Evolutionary conservation across 805 yeast species (phyloP), one percentile per base, ranked within the genome.

Genomic region (Ogataea philodendri): DNA sequence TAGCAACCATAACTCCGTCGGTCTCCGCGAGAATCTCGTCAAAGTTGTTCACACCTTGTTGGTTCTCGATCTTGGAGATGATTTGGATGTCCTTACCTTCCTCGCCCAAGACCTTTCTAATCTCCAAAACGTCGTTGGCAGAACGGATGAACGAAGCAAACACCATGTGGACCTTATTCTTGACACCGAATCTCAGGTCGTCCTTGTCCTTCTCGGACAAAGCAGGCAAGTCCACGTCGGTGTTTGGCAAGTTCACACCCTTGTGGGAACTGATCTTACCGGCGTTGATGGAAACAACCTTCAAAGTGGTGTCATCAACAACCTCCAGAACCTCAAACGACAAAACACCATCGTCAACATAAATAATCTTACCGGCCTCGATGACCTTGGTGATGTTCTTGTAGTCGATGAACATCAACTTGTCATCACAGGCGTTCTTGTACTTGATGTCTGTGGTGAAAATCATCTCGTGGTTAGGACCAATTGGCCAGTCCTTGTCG

Each of bases 1-100:
- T 84, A 60, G 98, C 98, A 66, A 93, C 97, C 98, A 93, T 93
- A 62, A 93, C 96, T 76, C 97, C 98, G 65, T 93, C 98, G 47
- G 98, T 93, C 67, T 81, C 95, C 58, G 65, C 66, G 64, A 93
- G 80, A 62, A 93, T 93, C 47, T 86, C 97, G 68, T 93, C 98
- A 63, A 93, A 93, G 81, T 93, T 93, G 84, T 93, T 89, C 59
- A 93, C 97, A 78, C 98, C 98, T 72, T 93, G 98, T 74, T 90
- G 97, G 77, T 88, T 89, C 77, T 93, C 98, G 64, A 93, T 90
- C 79, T 93, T 93, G 65, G 87, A 83, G 57, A 93, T 89, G 72
- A 93, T 88, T 77, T 93, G 94, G 68, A 93, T 85, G 60, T 86
- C 84, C 69, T 81, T 82, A 65, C 98, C 98, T 36, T 87, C 95